A percentile compares a stretch with the other conserved stretches of the same genome.
Evolutionary conservation across 129 eudicot genomes (phyloP).

Genomic region (Helichrysum umbraculigerum): DNA sequence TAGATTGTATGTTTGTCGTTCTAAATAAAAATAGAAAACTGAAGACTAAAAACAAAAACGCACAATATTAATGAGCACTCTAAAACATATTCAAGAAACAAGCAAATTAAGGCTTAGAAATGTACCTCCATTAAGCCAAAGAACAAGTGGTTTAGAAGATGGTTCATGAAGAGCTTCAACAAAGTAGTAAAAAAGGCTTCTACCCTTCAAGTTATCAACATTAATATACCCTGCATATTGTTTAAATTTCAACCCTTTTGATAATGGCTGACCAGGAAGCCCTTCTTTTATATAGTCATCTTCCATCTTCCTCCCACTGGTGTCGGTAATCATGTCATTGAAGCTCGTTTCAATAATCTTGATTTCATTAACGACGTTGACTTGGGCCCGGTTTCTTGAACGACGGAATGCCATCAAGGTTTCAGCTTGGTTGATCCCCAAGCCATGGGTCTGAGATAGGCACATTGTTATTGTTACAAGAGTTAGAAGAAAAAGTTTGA

Average conservation of each 20-base stretch:
- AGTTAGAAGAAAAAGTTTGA: conserved; percentile 25
- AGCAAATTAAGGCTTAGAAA: not conserved
- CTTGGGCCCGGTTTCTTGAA: conserved; percentile 33
- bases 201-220: conserved; percentile 50
- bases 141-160: conserved; percentile 54
- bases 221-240: conserved; percentile 57
- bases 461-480: conserved; percentile 10
- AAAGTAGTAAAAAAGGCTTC: conserved; percentile 65
- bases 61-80: not conserved
- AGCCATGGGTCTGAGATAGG: conserved; percentile 34
- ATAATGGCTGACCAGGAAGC: conserved; percentile 57
- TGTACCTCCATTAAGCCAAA: conserved; percentile 70
- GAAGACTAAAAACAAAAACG: not conserved
- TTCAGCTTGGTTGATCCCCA: conserved; percentile 38
- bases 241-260: conserved; percentile 40
- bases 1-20: not conserved
- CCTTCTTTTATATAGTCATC: conserved; percentile 48
- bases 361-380: not conserved
- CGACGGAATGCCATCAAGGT: conserved; percentile 42
- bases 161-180: conserved; percentile 52
- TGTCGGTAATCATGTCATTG: conserved; percentile 7
- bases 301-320: conserved; percentile 48
- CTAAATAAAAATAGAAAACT: not conserved
- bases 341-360: conserved; percentile 16
- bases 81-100: not conserved